Base-by-base conservation (phyloP, 164 flowering plant species). In the Stephania yunnanensis region DNA sequence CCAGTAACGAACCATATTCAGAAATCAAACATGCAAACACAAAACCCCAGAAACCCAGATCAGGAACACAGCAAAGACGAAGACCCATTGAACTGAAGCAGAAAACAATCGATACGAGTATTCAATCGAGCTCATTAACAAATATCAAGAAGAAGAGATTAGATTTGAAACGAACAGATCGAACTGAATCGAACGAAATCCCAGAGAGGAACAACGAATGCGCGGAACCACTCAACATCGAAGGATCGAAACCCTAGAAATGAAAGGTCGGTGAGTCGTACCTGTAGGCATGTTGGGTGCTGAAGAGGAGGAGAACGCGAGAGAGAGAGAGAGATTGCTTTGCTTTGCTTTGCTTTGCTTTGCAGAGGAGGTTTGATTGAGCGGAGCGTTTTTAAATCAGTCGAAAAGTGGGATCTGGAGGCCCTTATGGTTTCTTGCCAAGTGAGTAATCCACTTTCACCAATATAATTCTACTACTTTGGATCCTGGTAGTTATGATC, bases 251-350 rank as follows among this genome's bases (percentile, higher is more conserved):
- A 66, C 9, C 13, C 13, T 30, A 46, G 55, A 55, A 67, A n/a
- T n/a, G 11, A 36, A n/a, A 71, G 8, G 8, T 19, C 0, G 11
- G 25, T 58, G 7, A 25, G 11, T 45, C 79, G 17, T 7, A 82
- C 85, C 85, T 71, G 77, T 82, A 73, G 77, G 80, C 85, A 82
- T 82, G 77, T 68, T 77, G 42, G 42, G 42, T 72, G 74, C 75
- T 42, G 36, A 2, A 10, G 65, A 36, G 3, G 58, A 52, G 58
- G 58, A 52, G 17, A n/a, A 7, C 20, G 20, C 66, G 25, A 61
- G 66, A 61, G 66, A 61, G 29, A 15, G 20, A 58, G 5, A 15
- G 64, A 1, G 64, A 58, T n/a, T n/a, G 64, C 20, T 61, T n/a
- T 61, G 22, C 66, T 61, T 61, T 25, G 25, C 25, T 25, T 25